These are phyloP conservation scores for Nicotiana paniculata DNA, from an alignment of 257 asterid species.

Conservation along the genomic window DNA sequence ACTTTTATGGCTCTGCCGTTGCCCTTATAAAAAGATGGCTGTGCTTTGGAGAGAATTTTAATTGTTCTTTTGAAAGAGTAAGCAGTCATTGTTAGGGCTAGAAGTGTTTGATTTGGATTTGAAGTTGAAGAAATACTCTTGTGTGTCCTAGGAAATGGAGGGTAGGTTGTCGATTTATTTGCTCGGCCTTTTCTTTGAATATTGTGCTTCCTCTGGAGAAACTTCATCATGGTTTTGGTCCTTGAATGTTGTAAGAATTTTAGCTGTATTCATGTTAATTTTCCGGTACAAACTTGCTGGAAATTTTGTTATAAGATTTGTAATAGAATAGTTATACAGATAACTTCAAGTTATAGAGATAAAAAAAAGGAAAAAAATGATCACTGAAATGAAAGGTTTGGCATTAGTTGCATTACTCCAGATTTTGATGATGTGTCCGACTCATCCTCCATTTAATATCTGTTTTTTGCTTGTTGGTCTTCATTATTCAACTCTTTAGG, in stretches of 20 bases:
- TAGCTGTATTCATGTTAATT: background rate
- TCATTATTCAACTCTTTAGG: conserved; percentile 26
- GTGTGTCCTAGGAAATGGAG: background rate
- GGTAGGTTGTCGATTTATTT: background rate
- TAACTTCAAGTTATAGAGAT: background rate
- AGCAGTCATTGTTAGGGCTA: background rate
- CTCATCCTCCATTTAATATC: background rate
- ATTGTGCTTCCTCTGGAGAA: background rate
- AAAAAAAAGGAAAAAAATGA: background rate
- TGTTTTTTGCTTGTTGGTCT: background rate
- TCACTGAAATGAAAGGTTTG: background rate
- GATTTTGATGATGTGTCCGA: background rate
- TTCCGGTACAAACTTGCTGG: background rate
- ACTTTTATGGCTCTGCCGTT: background rate
- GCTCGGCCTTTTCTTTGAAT: background rate
- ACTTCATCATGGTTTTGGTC: background rate
- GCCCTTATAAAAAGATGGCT: background rate
- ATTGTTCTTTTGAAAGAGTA: background rate
- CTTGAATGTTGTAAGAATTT: background rate
- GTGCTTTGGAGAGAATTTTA: background rate
- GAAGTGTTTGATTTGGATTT: background rate
- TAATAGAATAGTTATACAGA: background rate
- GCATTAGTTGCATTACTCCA: background rate
- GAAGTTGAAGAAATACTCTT: background rate
- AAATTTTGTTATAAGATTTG: background rate